phyloP scores from a whole-genome alignment of 768 basidiomycete genomes.

The Clitopilus hobsonii region DNA sequence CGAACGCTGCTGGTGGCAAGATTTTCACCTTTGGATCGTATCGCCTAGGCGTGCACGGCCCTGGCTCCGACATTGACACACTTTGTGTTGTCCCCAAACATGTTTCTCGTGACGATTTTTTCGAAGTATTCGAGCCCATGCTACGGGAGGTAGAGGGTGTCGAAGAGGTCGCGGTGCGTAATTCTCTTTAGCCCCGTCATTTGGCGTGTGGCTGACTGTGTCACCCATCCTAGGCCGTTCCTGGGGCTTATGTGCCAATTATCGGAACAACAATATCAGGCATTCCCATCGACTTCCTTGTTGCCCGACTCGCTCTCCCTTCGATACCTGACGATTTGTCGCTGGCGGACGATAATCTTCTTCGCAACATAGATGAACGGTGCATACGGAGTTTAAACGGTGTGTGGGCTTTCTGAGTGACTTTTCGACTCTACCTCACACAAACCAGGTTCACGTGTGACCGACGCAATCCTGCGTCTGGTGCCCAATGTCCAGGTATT shows the following conservation, averaged over 20 bases:
- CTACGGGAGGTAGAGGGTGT: constrained; percentile 78
- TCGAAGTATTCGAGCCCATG: constrained; percentile 87
- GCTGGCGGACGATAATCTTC: constrained; percentile 84
- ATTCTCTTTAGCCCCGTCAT: background rate
- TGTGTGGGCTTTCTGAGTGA: constrained; percentile 25
- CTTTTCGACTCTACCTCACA: no score
- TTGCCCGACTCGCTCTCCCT: constrained; percentile 83
- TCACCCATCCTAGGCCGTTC: constrained; percentile 68
- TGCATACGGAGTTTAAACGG: constrained; percentile 95
- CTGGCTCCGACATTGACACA: constrained; percentile 97
- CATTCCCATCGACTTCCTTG: constrained; percentile 90
- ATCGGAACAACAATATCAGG: constrained; percentile 89
- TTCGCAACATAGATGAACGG: constrained; percentile 90
- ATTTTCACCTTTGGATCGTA: constrained; percentile 99
- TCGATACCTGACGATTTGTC: constrained; percentile 91
- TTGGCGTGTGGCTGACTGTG: constrained; percentile 4
- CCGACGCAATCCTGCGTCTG: constrained; percentile 90
- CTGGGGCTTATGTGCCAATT: constrained; percentile 95
- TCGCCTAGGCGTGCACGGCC: constrained; percentile 95
- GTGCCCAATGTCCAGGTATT: constrained; percentile 95
- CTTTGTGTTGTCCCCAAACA: constrained; percentile 96
- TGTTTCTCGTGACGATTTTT: constrained; percentile 94
- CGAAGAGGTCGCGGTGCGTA: constrained; percentile 82
- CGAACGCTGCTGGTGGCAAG: constrained; percentile 90
- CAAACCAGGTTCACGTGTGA: constrained; percentile 89